Base-by-base conservation (phyloP, 2,329 filamentous ascomycete species). In the Rugonectria rugulosa region DNA sequence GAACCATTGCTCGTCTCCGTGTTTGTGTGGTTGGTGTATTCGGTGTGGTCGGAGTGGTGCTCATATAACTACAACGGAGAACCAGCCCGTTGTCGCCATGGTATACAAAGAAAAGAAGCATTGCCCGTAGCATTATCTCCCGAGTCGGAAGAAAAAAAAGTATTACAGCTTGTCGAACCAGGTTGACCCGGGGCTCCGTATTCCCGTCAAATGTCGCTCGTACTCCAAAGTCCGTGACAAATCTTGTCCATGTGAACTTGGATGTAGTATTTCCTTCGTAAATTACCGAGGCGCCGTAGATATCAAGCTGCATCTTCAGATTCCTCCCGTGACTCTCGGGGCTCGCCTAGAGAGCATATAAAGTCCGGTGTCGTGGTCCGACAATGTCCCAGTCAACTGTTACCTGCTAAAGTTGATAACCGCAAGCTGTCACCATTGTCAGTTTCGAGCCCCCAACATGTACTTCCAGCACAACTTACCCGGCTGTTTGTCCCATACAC, bases 401-500 rank as follows among this genome's bases (percentile, higher is more conserved):
- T 65, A 77, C 72, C 72, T 73, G 65, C 78, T 74, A 57, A 82
- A 82, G 64, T 79, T 80, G 56, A 82, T 82, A 29, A 82, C 74
- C 27, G 80, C 80, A 62, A 82, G 76, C 79, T 79, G 50, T 21
- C 29, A 17, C 15, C 20, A 44, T 19, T 2, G 48, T 68, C 50
- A 68, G 65, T 21, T 48, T 2, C 9, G 27, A 27, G 4, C 14
- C 24, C 10, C 14, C 6, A 15, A 14, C 15, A 12, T 20, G 19
- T 21, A 12, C n/a, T n/a, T 14, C 6, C n/a, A 6, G 7, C 19
- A 8, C 11, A 15, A 80, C 84, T 70, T 78, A 88, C 85, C 68
- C 81, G 75, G 63, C 81, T 87, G 63, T 86, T 87, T 6, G 83
- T 81, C 14, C 85, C 86, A 68, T 87, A 88, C 0, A 85, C 85